Base-by-base conservation (phyloP, 257 asterid species). In the Ligustrum vulgare region DNA sequence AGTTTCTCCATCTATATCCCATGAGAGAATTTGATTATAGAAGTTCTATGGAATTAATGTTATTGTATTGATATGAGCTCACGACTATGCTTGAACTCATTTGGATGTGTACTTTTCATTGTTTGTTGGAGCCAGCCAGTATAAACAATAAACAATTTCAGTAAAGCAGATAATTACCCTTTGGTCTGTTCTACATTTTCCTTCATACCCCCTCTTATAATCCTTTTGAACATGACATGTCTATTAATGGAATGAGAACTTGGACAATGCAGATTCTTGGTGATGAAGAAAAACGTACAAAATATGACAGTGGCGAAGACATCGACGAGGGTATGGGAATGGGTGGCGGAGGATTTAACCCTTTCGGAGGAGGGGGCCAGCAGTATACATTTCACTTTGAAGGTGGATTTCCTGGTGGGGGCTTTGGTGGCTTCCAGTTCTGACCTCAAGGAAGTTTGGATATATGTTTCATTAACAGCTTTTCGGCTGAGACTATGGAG, bases 291-390 rank as follows among this genome's bases (percentile, higher is more conserved):
- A 93, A 91, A 74, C 95, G 98, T 13, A 79, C 96, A 39, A 86
- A 87, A 84, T 93, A 87, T 71, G 98, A 91, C 82, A 86, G 87
- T 2, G 96, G 98, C 34, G 97, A 93, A 87, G 98, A 93, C 80
- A 73, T 89, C 18, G 97, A 93, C 0, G 96, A 84, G 85, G 96
- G 91, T 18, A 83, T 75, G 80, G 94, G 91, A 67, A 87, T 82
- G 93, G 95, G 97, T 43, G 96, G 96, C 33, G 96, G 92, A 74
- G 98, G 94, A 69, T 91, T 84, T 77, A 82, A 90, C 75, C 97
- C 95, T n/a, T 91, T 84, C 2, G 95, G 91, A 0, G 94, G 90
- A 54, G 98, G 97, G 7, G 97, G 96, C 10, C 96, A 93, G 62
- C 93, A 88, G 69, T 92, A 15, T 71, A 84, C 96, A 28, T 93